Conservation (phyloP, 2,329 filamentous ascomycete species). For the Gnomoniopsis sp. region DNA sequence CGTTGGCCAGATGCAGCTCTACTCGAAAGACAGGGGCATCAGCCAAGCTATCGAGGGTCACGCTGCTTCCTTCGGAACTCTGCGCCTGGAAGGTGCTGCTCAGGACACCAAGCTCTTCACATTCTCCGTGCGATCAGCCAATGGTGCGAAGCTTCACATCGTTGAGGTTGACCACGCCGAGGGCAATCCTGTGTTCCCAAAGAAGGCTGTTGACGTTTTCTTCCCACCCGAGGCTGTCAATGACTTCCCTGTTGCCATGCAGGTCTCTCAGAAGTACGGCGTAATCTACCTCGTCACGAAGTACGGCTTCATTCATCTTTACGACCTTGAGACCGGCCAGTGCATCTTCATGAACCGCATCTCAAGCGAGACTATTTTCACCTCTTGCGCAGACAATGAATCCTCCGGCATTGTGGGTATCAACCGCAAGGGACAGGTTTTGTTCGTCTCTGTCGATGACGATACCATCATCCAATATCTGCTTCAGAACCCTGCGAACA, state of each 20-base stretch:
- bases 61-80: conserved; percentile 87
- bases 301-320: conserved; percentile 98
- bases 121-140: conserved; percentile 87
- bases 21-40: conserved; percentile 92
- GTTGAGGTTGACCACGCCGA: conserved; percentile 95
- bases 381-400: conserved; percentile 77
- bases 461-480: conserved; percentile 89
- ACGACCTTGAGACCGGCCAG: conserved; percentile 91
- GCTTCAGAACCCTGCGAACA: conserved; percentile 93
- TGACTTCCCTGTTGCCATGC: conserved; percentile 97
- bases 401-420: conserved; percentile 89
- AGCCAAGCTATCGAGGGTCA: conserved; percentile 98
- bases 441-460: conserved; percentile 92
- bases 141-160: conserved; percentile 88
- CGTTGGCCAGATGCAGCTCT: conserved; percentile 94
- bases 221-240: conserved; percentile 94
- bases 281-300: conserved; percentile 97
- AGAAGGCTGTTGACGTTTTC: conserved; percentile 97
- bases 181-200: conserved; percentile 83
- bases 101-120: conserved; percentile 94
- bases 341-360: conserved; percentile 99
- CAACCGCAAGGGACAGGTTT: conserved; percentile 95
- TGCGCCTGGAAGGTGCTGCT: conserved; percentile 83
- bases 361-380: conserved; percentile 98
- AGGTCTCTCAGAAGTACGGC: conserved; percentile 94